phyloP scores from a whole-genome alignment of 768 basidiomycete species.

The Mycena haematopus region DNA sequence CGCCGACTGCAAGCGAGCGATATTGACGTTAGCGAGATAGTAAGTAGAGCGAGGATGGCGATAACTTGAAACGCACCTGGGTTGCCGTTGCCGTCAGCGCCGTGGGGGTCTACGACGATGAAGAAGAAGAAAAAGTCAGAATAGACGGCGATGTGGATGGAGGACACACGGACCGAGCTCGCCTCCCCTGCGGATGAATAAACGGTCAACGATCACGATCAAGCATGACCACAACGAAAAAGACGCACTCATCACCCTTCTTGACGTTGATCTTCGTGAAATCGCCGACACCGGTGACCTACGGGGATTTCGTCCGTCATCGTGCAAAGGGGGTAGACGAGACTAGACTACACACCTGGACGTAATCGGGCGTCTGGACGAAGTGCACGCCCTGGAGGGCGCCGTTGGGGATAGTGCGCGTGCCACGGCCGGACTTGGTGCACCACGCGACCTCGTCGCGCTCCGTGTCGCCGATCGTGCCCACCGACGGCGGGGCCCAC shows the following conservation, averaged over 20 bases:
- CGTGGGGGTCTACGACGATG: conserved; percentile 22
- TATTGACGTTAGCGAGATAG: background rate
- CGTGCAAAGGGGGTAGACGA: conserved; percentile 42
- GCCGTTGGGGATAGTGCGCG: conserved; percentile 74
- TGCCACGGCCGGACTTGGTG: conserved; percentile 73
- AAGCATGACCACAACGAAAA: background rate
- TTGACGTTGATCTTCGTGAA: conserved; percentile 71
- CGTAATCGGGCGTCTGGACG: conserved; percentile 68
- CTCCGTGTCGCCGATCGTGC: conserved; percentile 72
- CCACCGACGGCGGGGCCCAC: conserved; percentile 60
- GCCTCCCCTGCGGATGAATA: conserved; percentile 51
- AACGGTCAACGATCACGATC: background rate
- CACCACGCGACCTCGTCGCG: conserved; percentile 77
- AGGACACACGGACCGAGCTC: conserved; percentile 67
- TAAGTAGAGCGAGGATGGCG: too few relatives aligned
- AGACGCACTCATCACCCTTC: conserved; percentile 27
- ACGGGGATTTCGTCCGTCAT: background rate
- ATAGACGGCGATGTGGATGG: conserved; percentile 44
- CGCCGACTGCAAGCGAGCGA: conserved; percentile 58
- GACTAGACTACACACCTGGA: conserved; percentile 52
- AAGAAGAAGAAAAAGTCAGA: conserved; percentile 48
- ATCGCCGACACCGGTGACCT: conserved; percentile 66
- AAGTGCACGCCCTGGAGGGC: conserved; percentile 73
- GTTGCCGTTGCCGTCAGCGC: conserved; percentile 49
- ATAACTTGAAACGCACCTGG: conserved; percentile 42